Conservation (phyloP, 331 rosid genomes). For the Telfairia occidentalis region DNA sequence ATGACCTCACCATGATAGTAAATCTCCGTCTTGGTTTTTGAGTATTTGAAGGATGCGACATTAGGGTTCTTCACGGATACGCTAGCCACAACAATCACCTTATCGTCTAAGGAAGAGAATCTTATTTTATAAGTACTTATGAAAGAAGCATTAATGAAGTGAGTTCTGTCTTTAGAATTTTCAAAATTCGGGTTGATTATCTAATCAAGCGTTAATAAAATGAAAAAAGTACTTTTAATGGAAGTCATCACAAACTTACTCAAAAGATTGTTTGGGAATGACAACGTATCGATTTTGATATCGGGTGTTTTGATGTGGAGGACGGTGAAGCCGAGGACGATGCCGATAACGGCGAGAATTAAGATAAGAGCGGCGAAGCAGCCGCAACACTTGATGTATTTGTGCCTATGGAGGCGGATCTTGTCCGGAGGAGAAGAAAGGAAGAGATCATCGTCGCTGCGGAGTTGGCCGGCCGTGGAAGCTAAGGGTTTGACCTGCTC, state of each 20-base stretch:
- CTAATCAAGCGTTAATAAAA: no score
- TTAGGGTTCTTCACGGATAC: slow-evolving; percentile 36
- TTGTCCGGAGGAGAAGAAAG: not conserved
- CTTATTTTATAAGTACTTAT: no score
- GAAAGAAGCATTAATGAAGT: no score
- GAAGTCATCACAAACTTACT: not conserved
- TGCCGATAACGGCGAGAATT: slow-evolving; percentile 22
- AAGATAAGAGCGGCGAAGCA: slow-evolving; percentile 24
- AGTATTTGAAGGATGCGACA: slow-evolving; percentile 26
- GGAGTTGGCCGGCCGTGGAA: not conserved
- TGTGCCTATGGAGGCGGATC: not conserved
- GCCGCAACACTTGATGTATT: slow-evolving; percentile 29
- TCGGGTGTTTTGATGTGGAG: slow-evolving; percentile 26
- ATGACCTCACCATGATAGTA: slow-evolving; percentile 10
- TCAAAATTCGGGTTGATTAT: no score
- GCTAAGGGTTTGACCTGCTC: slow-evolving; percentile 33
- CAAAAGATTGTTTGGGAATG: not conserved
- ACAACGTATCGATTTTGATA: slow-evolving; percentile 14
- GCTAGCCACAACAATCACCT: slow-evolving; percentile 17
- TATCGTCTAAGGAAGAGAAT: not conserved
- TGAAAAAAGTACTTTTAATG: no score
- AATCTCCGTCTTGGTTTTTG: slow-evolving; percentile 14
- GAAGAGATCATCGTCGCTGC: slow-evolving; percentile 17
- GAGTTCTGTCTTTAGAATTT: no score
- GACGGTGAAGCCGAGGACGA: slow-evolving; percentile 36